Evolutionary conservation across 805 yeast genomes (phyloP).

Genomic region (Candida stauntonica): DNA sequence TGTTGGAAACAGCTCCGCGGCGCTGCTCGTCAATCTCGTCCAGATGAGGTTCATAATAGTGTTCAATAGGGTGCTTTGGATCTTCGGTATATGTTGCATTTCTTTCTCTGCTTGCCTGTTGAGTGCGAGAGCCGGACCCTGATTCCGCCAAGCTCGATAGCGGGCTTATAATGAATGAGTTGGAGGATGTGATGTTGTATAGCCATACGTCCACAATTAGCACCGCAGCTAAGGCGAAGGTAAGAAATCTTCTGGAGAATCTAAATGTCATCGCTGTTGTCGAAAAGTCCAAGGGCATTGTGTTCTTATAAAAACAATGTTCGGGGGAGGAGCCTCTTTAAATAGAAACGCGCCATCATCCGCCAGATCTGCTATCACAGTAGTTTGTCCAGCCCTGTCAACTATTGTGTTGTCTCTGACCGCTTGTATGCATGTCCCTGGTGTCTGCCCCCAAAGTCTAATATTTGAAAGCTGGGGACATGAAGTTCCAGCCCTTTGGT

Average conservation of each 20-base stretch:
- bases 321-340: too few relatives aligned
- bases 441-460: too few relatives aligned
- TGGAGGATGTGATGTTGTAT: neutral
- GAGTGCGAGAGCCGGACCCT: neutral
- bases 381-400: too few relatives aligned
- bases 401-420: too few relatives aligned
- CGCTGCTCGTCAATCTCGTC: neutral
- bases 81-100: neutral
- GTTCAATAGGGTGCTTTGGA: slow-evolving; percentile 1
- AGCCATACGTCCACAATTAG: neutral
- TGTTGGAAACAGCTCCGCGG: slow-evolving; percentile 2
- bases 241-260: neutral
- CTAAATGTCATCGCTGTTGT: neutral
- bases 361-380: too few relatives aligned
- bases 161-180: neutral
- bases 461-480: too few relatives aligned
- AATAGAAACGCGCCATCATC: too few relatives aligned
- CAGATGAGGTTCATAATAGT: slow-evolving; percentile 4
- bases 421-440: too few relatives aligned
- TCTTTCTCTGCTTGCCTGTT: slow-evolving; percentile 28
- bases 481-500: too few relatives aligned
- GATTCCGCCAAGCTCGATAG: neutral
- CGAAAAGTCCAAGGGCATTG: too few relatives aligned
- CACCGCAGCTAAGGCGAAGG: neutral
- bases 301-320: too few relatives aligned